These are phyloP conservation scores for Leccinum imitatum DNA, from an alignment of 768 basidiomycete species.

Conservation along the genomic window DNA sequence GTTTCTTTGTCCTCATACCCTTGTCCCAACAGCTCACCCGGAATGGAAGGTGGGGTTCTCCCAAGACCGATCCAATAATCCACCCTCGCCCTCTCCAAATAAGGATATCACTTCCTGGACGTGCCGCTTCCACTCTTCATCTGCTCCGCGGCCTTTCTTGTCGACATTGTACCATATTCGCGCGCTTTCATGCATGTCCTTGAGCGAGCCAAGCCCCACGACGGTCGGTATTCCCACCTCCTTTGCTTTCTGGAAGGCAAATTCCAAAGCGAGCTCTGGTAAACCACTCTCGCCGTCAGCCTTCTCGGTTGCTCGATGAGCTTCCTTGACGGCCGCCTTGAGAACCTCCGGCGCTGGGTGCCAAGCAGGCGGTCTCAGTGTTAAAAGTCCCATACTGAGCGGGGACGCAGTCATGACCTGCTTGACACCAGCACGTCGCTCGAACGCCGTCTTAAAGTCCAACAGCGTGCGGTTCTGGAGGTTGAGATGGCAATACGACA, in stretches of 20 bases:
- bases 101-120: conserved; percentile 36
- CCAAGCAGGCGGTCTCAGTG: conserved; percentile 59
- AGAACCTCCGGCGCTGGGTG: conserved; percentile 68
- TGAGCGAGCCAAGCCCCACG: conserved; percentile 64
- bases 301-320: conserved; percentile 30
- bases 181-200: conserved; percentile 75
- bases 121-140: conserved; percentile 45
- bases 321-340: conserved; percentile 41
- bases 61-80: conserved; percentile 72
- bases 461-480: conserved; percentile 67
- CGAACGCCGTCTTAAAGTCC: conserved; percentile 56
- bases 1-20: background rate
- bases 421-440: conserved; percentile 58
- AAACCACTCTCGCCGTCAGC: conserved; percentile 44
- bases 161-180: conserved; percentile 64
- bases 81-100: conserved; percentile 43
- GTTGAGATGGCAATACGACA: conserved; percentile 80
- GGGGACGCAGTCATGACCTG: conserved; percentile 81
- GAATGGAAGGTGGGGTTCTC: conserved; percentile 46
- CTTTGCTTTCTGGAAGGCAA: conserved; percentile 52
- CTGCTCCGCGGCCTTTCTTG: conserved; percentile 33
- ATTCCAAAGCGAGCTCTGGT: conserved; percentile 72
- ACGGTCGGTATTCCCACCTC: conserved; percentile 58
- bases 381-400: conserved; percentile 80
- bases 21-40: conserved; percentile 2